These are phyloP conservation scores for Solanum rostratum DNA, from an alignment of 257 asterid species.

Conservation along the genomic window DNA sequence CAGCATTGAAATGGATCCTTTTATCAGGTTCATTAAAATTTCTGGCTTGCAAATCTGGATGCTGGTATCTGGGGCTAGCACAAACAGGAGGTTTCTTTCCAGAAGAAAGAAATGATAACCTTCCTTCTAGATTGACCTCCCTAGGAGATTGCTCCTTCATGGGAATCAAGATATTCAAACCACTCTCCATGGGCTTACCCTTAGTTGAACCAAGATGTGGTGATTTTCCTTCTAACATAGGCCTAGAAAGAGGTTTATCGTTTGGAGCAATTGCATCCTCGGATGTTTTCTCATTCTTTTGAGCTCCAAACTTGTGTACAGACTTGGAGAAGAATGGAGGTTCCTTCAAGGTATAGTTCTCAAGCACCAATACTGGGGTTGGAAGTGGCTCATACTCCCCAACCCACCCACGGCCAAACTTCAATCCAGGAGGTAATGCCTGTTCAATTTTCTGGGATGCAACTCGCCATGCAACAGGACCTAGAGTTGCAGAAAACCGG, in stretches of 20 bases:
- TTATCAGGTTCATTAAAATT: constrained; percentile 33
- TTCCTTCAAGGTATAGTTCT: constrained; percentile 47
- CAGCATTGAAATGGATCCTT: constrained; percentile 17
- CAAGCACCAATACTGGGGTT: constrained; percentile 60
- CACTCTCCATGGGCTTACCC: constrained; percentile 21
- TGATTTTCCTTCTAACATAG: constrained; percentile 26
- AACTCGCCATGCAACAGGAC: constrained; percentile 81
- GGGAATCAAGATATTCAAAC: constrained; percentile 16
- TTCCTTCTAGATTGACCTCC: constrained; percentile 30
- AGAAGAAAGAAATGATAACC: constrained; percentile 34
- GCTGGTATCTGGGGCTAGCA: constrained; percentile 29
- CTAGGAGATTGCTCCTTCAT: constrained; percentile 25
- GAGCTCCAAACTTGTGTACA: constrained; percentile 15
- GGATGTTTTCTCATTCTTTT: constrained; percentile 25
- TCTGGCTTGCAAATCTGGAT: constrained; percentile 36
- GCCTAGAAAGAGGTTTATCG: constrained; percentile 15
- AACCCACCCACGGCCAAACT: constrained; percentile 96
- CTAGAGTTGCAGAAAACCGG: constrained; percentile 84
- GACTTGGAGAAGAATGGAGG: constrained; percentile 46
- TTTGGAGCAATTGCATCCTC: constrained; percentile 15
- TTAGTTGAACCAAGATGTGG: constrained; percentile 37
- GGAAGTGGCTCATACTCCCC: constrained; percentile 96
- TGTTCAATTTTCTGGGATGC: constrained; percentile 87
- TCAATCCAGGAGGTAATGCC: constrained; percentile 69
- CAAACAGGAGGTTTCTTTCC: constrained; percentile 22